Evolutionary conservation across 164 flowering plant species (phyloP).

Genomic region (grape (Vitis vinifera)): ASM3070453v1 NC_081806.1:5985001-5985500

Average conservation of each 20-base stretch:
- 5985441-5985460: conserved; percentile 32
- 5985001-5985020: no score
- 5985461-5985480: conserved; percentile 47
- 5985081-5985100: conserved; percentile 78
- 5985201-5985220: conserved; percentile 69
- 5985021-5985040: no score
- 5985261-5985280: no score
- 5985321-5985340: no score
- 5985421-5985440: conserved; percentile 26
- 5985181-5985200: conserved; percentile 74
- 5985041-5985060: not conserved
- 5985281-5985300: no score
- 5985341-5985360: no score
- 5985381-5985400: not conserved
- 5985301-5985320: no score
- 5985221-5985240: conserved; percentile 62
- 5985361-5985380: no score
- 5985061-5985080: conserved; percentile 67
- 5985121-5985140: conserved; percentile 36
- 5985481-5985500: conserved; percentile 35
- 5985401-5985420: no score
- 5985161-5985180: conserved; percentile 58
- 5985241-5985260: conserved; percentile 56
- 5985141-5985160: conserved; percentile 37
- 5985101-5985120: conserved; percentile 67